These are phyloP conservation scores for Aspergillus sparsus DNA, from an alignment of 495 filamentous ascomycete species.

Conservation along the genomic window DNA sequence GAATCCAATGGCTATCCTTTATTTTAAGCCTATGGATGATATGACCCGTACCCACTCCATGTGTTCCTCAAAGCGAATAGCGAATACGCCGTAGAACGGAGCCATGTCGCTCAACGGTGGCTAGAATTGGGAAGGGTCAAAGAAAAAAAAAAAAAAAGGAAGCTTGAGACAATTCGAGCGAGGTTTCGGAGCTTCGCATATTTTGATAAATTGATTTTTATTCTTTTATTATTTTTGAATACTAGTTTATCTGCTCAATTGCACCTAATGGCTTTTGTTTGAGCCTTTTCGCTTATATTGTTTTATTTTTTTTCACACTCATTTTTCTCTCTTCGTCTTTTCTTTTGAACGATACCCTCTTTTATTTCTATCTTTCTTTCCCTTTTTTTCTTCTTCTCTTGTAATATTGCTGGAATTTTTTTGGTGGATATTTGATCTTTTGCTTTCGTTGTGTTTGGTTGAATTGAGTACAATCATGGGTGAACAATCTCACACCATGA, in stretches of 20 bases:
- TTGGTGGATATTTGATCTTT: too few relatives aligned
- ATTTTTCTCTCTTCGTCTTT: too few relatives aligned
- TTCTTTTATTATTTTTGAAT: neutral
- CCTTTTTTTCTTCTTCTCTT: too few relatives aligned
- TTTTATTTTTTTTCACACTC: too few relatives aligned
- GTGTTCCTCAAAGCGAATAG: neutral
- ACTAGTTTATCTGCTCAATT: too few relatives aligned
- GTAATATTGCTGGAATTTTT: too few relatives aligned
- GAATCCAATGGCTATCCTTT: neutral
- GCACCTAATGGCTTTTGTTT: too few relatives aligned
- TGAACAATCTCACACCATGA: neutral
- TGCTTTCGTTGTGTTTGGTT: too few relatives aligned
- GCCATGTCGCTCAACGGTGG: neutral
- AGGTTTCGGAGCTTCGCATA: neutral
- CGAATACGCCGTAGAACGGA: slow-evolving; percentile 1
- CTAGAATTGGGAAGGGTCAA: neutral
- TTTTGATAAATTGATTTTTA: neutral
- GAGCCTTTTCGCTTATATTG: too few relatives aligned
- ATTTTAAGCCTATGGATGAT: neutral
- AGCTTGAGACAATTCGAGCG: neutral
- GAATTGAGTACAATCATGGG: neutral
- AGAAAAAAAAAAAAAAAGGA: neutral
- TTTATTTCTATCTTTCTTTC: too few relatives aligned
- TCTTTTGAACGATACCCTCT: too few relatives aligned
- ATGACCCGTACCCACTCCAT: neutral